Conservation (phyloP, 805 yeast species). For the Barnettozyma populi region DNA sequence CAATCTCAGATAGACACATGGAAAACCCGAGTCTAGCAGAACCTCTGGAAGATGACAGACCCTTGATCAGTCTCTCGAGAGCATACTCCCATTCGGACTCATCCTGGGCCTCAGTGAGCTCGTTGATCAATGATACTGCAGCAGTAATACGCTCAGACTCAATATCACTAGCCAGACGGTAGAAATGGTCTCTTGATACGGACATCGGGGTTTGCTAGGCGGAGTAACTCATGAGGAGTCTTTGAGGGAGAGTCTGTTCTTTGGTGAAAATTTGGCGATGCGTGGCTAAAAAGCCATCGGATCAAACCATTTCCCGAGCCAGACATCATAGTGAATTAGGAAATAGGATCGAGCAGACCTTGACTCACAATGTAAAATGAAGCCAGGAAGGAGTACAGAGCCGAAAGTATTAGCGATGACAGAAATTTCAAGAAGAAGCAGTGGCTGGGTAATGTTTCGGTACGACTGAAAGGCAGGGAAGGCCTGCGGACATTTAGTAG, state of each 20-base stretch:
- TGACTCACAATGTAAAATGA: too few species aligned
- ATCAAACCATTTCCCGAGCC: neutral
- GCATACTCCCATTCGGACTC: constrained; percentile 77
- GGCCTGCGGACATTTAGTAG: too few species aligned
- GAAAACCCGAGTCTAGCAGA: constrained; percentile 86
- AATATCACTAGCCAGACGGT: constrained; percentile 69
- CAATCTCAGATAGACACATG: constrained; percentile 73
- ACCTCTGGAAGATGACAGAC: constrained; percentile 76
- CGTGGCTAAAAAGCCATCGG: neutral
- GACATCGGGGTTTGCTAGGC: constrained; percentile 28
- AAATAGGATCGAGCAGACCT: too few species aligned
- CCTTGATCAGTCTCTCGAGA: constrained; percentile 68
- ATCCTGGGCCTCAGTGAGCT: constrained; percentile 40
- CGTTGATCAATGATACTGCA: constrained; percentile 60
- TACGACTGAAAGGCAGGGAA: too few species aligned
- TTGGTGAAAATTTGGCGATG: neutral
- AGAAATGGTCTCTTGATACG: constrained; percentile 72
- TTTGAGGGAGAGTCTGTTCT: neutral
- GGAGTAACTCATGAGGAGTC: neutral
- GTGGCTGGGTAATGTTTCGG: too few species aligned
- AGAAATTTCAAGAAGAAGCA: too few species aligned
- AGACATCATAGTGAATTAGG: neutral
- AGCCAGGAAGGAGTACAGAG: too few species aligned
- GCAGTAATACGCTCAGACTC: constrained; percentile 67
- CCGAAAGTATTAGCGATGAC: too few species aligned